Conservation (phyloP, 2,329 filamentous ascomycete genomes). For the Nemania serpens region DNA sequence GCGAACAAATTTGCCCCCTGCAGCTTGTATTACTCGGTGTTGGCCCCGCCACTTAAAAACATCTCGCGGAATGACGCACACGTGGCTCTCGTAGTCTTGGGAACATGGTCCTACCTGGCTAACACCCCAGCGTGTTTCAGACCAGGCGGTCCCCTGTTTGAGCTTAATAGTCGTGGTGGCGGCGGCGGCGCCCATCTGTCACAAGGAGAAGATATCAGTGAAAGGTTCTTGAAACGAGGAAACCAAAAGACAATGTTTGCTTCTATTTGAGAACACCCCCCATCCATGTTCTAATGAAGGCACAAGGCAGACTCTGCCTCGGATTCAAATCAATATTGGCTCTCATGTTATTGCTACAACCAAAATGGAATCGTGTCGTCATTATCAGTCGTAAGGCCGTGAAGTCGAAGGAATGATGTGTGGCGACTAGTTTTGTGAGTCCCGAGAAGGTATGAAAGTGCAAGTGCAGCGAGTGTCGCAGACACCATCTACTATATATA, state of each 20-base stretch:
- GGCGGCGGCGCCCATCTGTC: constrained; percentile 49
- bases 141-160: not conserved
- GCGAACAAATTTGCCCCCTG: not conserved
- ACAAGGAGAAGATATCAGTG: constrained; percentile 48
- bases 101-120: not conserved
- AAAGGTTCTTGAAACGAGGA: constrained; percentile 32
- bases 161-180: constrained; percentile 38
- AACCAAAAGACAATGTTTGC: constrained; percentile 25
- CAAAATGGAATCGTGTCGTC: constrained; percentile 24
- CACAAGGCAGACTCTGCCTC: constrained; percentile 26
- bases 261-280: constrained; percentile 35
- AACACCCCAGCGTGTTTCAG: not conserved
- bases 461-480: constrained; percentile 5
- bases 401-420: constrained; percentile 10
- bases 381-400: constrained; percentile 35
- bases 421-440: not conserved
- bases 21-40: not conserved
- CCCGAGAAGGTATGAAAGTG: not conserved
- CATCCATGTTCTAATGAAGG: constrained; percentile 22
- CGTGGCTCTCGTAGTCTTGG: not conserved
- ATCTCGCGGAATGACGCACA: constrained; percentile 2
- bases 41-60: constrained; percentile 4
- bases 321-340: constrained; percentile 18
- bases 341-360: constrained; percentile 24
- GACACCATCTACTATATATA: constrained; percentile 17